Evolutionary conservation across 1,284 basidiomycete species (phyloP).

Genomic region (Papiliotrema nemorosa): DNA sequence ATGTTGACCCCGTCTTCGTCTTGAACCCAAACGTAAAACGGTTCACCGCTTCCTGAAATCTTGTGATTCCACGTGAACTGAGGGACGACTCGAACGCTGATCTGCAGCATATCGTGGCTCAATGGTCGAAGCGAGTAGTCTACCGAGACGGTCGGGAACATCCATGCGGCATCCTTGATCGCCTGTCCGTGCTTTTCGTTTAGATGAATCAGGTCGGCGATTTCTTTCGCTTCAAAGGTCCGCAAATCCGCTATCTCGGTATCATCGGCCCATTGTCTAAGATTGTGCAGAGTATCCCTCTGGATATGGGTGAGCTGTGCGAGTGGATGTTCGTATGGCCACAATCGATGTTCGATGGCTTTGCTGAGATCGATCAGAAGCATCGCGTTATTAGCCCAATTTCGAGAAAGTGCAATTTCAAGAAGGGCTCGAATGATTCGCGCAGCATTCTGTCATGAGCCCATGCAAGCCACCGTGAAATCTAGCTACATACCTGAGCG

Average conservation of each 20-base stretch:
- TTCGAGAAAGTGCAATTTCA: constrained; percentile 87
- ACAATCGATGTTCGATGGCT: constrained; percentile 84
- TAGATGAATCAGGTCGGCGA: constrained; percentile 79
- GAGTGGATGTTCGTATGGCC: constrained; percentile 94
- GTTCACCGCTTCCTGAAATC: constrained; percentile 72
- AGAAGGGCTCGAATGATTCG: constrained; percentile 90
- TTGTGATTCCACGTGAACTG: constrained; percentile 82
- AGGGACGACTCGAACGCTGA: constrained; percentile 64
- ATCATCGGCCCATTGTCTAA: constrained; percentile 81
- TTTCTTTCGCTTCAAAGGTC: constrained; percentile 64
- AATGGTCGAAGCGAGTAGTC: constrained; percentile 72
- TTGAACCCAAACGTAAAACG: constrained; percentile 96
- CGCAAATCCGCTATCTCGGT: constrained; percentile 74
- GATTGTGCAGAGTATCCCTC: constrained; percentile 72
- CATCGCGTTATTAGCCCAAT: constrained; percentile 78
- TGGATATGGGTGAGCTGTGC: constrained; percentile 71
- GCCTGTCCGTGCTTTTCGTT: constrained; percentile 82
- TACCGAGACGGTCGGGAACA: constrained; percentile 77
- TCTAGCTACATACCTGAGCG: constrained; percentile 56
- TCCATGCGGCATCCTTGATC: constrained; percentile 73
- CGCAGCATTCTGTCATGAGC: constrained; percentile 65
- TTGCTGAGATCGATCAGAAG: constrained; percentile 91
- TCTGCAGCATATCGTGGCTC: constrained; percentile 75
- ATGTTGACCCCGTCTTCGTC: constrained; percentile 75
- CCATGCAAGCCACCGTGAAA: background rate